Evolutionary conservation across 805 yeast species (phyloP), one percentile per base, ranked within the genome.

Genomic region (Candida stauntonica): DNA sequence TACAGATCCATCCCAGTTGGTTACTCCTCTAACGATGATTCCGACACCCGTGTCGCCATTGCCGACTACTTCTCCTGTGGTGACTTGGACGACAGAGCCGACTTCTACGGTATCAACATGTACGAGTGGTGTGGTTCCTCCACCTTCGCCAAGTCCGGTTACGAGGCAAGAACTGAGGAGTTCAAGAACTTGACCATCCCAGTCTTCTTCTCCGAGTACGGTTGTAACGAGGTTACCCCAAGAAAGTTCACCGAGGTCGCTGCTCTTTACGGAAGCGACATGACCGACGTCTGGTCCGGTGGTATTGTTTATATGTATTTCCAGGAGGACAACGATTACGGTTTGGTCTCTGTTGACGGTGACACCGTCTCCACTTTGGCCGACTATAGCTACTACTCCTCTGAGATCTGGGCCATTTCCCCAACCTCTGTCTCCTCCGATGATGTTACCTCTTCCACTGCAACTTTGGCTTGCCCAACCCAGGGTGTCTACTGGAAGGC

Each of bases 201-300:
- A 37, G 66, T 73, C 35, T 83, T 84, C 71, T 83, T 84, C 69
- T 81, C 89, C 31, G 93, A 84, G 68, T 83, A 83, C 58, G 91
- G 91, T 60, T 83, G 91, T 70, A 83, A 81, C 63, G 68, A 58
- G 44, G 81, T 77, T 42, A 49, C 52, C 29, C 91, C 91, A 65
- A 79, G 91, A 76, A 59, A 61, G 48, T 84, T 84, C 74, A 68
- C 77, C 41, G 91, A 83, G 64, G 84, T 84, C 48, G 75, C 65
- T 31, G 70, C 87, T 42, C 55, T 84, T 28, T 84, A 73, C 66
- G 67, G 80, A 47, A 58, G 60, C 35, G 68, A 82, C 28, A 84
- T 84, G 94, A 82, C 88, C 47, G 82, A 72, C 60, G 81, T 81
- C 44, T 84, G 91, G 93, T 83, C 91, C 35, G 91, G 94, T 67